Base-by-base conservation (phyloP, 1,139 yeast species). In the Ogataea hybrid region DNA sequence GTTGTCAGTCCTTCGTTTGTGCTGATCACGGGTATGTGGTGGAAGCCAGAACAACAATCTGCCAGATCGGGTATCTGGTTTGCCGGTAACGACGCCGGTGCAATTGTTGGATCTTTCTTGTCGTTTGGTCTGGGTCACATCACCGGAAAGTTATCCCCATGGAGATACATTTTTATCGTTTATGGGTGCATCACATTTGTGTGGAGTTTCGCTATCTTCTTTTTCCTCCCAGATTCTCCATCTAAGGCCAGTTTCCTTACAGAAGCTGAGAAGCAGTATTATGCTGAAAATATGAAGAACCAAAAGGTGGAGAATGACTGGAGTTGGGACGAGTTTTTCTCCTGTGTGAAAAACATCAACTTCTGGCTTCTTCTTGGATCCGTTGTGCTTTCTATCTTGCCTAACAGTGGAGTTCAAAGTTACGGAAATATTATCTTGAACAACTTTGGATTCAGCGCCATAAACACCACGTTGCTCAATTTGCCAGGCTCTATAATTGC, bases 141-240 rank as follows among this genome's bases (percentile, higher is more conserved):
- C 30, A 59, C 57, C 27, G 53, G 55, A 25, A 27, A 32, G n/a
- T 14, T 49, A n/a, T 22, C 28, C 3, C 62, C 75, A 22, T 77
- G 81, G 81, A 69, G 71, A 49, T 65, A 73, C 38, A 66, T 76
- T 48, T 74, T 74, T 50, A 56, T 77, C 28, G 69, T 71, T 22
- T 68, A 72, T 35, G 81, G 80, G n/a, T 57, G 70, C 29, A 58
- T 75, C 42, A 69, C 83, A 9, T 63, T 78, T 32, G 49, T 64
- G 12, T 75, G 81, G 70, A 79, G 81, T 8, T 52, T 75, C 11
- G 50, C 71, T 8, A 67, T 79, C 35, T 61, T 62, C 42, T 48
- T 71, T 33, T 70, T 68, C 45, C 60, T 79, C 31, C 85, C 85
- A 2, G 81, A 77, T 55, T 64, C 69, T 25, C 84, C 83, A 15